phyloP scores from a whole-genome alignment of 1,284 basidiomycete genomes.

The Austroboletus novae-zelandiae region DNA sequence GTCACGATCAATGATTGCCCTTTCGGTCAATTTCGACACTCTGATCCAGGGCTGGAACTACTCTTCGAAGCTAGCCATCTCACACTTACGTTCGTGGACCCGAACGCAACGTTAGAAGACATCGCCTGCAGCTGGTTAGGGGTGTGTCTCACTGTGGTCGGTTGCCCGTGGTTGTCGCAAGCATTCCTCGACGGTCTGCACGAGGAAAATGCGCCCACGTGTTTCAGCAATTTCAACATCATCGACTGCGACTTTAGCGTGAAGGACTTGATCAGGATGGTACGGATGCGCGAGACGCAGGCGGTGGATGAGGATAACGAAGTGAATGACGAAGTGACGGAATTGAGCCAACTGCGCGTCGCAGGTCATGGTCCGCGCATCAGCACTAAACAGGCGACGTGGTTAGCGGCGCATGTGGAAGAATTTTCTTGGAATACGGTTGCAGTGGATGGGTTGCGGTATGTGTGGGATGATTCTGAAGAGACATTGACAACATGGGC shows the following conservation, averaged over 20 bases:
- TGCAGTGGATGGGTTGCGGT: slow-evolving; percentile 9
- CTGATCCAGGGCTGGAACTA: background rate
- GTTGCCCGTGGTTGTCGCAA: slow-evolving; percentile 6
- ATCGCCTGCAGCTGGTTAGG: slow-evolving; percentile 10
- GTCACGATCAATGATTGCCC: slow-evolving; percentile 9
- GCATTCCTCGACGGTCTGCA: slow-evolving; percentile 4
- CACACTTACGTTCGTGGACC: slow-evolving; percentile 3
- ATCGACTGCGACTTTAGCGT: slow-evolving; percentile 9
- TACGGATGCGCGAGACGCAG: slow-evolving; percentile 5
- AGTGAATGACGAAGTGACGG: background rate
- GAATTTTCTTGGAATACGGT: slow-evolving; percentile 14
- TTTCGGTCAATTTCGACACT: slow-evolving; percentile 1
- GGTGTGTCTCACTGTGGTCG: slow-evolving; percentile 3
- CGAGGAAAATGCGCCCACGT: background rate
- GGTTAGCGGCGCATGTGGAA: slow-evolving; percentile 10
- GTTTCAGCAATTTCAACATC: slow-evolving; percentile 3
- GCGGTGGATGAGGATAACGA: background rate
- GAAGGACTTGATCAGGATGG: slow-evolving; percentile 5
- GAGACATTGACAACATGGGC: background rate
- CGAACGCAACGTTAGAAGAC: slow-evolving; percentile 5
- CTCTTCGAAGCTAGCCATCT: slow-evolving; percentile 2
- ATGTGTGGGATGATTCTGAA: slow-evolving; percentile 6
- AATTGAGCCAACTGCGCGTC: slow-evolving; percentile 5
- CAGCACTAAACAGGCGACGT: slow-evolving; percentile 3
- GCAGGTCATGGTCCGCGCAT: slow-evolving; percentile 11